Evolutionary conservation across 805 yeast genomes (phyloP).

Genomic region (Lachancea meyersii): DNA sequence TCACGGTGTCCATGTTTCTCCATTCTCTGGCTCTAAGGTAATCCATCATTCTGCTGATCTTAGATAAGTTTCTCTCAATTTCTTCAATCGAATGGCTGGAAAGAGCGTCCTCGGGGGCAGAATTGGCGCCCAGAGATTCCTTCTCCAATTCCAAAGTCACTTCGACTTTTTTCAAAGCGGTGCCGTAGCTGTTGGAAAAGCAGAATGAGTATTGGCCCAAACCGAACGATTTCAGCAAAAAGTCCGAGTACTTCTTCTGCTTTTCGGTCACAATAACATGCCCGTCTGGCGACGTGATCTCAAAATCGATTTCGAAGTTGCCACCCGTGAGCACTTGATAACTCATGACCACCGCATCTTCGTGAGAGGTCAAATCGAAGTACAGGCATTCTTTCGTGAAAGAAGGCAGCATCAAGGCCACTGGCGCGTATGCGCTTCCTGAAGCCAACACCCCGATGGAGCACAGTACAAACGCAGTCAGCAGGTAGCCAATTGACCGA

Average conservation of each 20-base stretch:
- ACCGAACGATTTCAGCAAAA: constrained; percentile 49
- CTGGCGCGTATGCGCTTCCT: constrained; percentile 30
- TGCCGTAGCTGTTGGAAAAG: constrained; percentile 57
- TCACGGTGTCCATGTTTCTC: constrained; percentile 91
- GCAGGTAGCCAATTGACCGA: constrained; percentile 4
- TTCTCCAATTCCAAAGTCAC: constrained; percentile 51
- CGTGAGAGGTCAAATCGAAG: constrained; percentile 32
- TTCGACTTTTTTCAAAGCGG: constrained; percentile 59
- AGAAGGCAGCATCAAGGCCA: constrained; percentile 35
- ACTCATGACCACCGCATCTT: constrained; percentile 37
- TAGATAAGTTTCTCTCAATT: constrained; percentile 54
- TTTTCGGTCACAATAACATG: constrained; percentile 42
- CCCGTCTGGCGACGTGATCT: constrained; percentile 50
- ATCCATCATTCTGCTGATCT: constrained; percentile 57
- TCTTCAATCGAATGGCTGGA: constrained; percentile 50
- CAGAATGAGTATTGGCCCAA: constrained; percentile 62
- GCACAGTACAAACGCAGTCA: constrained; percentile 3
- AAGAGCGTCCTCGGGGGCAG: constrained; percentile 44
- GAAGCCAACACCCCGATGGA: constrained; percentile 18
- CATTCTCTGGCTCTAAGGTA: constrained; percentile 94
- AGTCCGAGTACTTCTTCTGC: constrained; percentile 60
- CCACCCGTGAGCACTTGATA: constrained; percentile 61
- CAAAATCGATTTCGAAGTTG: constrained; percentile 59
- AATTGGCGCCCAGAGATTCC: constrained; percentile 37
- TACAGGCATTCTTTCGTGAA: constrained; percentile 42